A percentile compares a stretch with the other conserved stretches of the same genome.
Conservation (phyloP, 2,329 filamentous ascomycete genomes). For the Aspergillus sp. region DNA sequence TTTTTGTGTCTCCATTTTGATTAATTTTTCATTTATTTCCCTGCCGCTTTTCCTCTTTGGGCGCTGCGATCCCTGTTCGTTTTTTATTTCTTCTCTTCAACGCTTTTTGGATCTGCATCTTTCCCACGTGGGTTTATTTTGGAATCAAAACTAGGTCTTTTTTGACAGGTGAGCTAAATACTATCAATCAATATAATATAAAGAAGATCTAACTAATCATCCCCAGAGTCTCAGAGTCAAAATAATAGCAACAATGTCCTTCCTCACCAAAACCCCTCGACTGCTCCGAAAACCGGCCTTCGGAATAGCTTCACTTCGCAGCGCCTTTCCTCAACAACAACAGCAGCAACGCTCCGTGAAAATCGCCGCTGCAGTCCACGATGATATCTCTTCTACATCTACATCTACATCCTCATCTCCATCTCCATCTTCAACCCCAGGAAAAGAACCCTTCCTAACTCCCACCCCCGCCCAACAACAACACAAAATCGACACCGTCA, state of each 20-base stretch:
- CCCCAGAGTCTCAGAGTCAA: background rate
- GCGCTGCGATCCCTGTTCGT: no score
- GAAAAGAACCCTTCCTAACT: background rate
- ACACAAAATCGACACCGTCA: conserved; percentile 15
- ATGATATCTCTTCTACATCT: conserved; percentile 1
- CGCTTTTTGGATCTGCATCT: no score
- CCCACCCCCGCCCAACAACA: conserved; percentile 1
- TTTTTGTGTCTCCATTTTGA: no score
- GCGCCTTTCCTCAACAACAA: background rate
- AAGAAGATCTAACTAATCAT: no score
- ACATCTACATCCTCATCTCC: background rate
- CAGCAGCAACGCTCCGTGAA: background rate
- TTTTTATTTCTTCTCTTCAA: no score
- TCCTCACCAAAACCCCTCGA: conserved; percentile 3
- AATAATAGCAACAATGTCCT: conserved; percentile 3
- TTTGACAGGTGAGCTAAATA: no score
- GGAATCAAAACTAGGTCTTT: no score
- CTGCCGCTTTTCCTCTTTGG: no score
- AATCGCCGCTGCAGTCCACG: background rate
- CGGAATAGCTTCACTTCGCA: no score
- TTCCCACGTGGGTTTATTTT: no score
- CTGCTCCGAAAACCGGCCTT: conserved; percentile 2
- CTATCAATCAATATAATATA: no score
- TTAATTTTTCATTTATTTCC: no score
- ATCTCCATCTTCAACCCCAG: background rate